Percentiles rank a stretch among this genome's conserved stretches.
Conservation (phyloP, 75 land plant genomes). For the Pinus tabuliformis region DNA sequence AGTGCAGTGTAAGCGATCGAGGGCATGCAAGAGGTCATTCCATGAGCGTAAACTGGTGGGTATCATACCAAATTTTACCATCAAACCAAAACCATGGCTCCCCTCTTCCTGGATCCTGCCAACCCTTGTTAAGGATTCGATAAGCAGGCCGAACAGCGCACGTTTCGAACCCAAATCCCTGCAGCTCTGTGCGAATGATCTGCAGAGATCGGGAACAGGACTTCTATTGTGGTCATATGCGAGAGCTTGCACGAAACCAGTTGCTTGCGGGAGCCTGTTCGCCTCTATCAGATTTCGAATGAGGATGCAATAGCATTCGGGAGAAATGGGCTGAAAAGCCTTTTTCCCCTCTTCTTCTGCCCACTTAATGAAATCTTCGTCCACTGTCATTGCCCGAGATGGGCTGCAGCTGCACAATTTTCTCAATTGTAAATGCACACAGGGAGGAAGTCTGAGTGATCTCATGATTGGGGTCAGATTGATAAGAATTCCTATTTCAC, state of each 20-base stretch:
- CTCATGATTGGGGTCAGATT: no score
- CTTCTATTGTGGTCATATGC: background rate
- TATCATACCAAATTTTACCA: background rate
- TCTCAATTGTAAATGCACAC: background rate
- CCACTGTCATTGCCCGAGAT: background rate
- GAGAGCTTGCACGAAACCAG: slow-evolving; percentile 3
- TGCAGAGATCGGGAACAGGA: background rate
- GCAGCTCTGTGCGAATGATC: background rate
- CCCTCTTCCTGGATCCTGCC: slow-evolving; percentile 2
- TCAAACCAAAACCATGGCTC: background rate
- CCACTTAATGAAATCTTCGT: slow-evolving; percentile 6
- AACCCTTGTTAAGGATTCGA: background rate
- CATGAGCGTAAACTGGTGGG: slow-evolving; percentile 15
- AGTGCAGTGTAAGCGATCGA: slow-evolving; percentile 37
- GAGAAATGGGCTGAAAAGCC: background rate
- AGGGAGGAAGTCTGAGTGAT: background rate
- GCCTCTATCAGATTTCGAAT: background rate
- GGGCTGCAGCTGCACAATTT: background rate
- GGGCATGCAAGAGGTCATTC: slow-evolving; percentile 28
- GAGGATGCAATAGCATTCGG: slow-evolving; percentile 1
- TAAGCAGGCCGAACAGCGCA: background rate
- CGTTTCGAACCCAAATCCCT: background rate
- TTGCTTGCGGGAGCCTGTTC: background rate
- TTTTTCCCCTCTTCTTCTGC: background rate
- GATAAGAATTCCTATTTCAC: no score